phyloP scores from a whole-genome alignment of 2,329 filamentous ascomycete species.

The Ophiosphaerella narmari region DNA sequence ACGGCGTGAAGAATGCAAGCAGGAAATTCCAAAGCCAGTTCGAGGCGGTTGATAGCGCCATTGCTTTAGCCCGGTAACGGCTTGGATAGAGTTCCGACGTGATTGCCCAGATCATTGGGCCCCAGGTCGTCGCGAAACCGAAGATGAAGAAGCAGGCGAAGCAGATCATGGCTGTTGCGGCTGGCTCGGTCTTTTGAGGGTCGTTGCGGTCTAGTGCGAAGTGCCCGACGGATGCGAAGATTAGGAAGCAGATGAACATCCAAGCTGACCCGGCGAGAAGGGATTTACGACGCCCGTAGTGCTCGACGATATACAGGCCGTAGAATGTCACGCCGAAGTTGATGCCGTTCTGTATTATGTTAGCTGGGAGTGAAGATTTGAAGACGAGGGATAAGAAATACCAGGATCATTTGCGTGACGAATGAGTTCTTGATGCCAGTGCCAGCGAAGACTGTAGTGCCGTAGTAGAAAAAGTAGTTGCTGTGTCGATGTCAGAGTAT shows the following conservation, averaged over 20 bases:
- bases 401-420: slow-evolving; percentile 54
- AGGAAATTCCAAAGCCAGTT: slow-evolving; percentile 51
- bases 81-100: slow-evolving; percentile 63
- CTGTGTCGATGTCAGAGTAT: slow-evolving; percentile 32
- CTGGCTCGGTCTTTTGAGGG: slow-evolving; percentile 34
- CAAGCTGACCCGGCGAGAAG: slow-evolving; percentile 51
- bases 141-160: slow-evolving; percentile 71
- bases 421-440: slow-evolving; percentile 50
- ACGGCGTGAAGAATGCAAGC: slow-evolving; percentile 72
- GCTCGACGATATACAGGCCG: slow-evolving; percentile 52
- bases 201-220: slow-evolving; percentile 44
- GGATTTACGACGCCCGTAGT: slow-evolving; percentile 51
- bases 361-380: neutral
- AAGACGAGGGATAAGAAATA: slow-evolving; percentile 12
- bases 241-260: slow-evolving; percentile 63
- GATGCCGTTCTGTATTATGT: slow-evolving; percentile 40
- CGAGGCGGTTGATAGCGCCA: slow-evolving; percentile 49
- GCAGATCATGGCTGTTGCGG: slow-evolving; percentile 62
- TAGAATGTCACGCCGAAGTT: slow-evolving; percentile 54
- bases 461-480: slow-evolving; percentile 63
- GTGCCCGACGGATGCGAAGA: slow-evolving; percentile 53
- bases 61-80: slow-evolving; percentile 52
- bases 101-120: slow-evolving; percentile 53
- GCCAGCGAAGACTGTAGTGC: slow-evolving; percentile 49
- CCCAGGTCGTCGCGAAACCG: slow-evolving; percentile 70